Percentiles rank a stretch among this genome's conserved stretches.
Evolutionary conservation across 371 early-diverging fungal species (phyloP).

Genomic region (Dinochytrium kinnereticum): DNA sequence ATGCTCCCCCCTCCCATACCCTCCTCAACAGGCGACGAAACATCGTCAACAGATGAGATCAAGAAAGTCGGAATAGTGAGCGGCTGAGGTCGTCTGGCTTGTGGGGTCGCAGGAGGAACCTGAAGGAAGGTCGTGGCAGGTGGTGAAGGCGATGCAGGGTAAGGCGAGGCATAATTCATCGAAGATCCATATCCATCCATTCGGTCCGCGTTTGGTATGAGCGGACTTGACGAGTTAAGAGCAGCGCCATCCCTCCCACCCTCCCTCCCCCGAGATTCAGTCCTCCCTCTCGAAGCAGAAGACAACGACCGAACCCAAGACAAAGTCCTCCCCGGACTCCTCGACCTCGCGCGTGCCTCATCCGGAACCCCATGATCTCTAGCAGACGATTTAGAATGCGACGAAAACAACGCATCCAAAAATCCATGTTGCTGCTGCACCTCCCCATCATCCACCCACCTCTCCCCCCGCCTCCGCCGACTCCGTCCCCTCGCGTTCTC

Average conservation of each 20-base stretch:
- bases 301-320: background rate
- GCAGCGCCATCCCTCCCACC: background rate
- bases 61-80: background rate
- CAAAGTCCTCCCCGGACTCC: background rate
- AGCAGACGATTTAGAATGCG: background rate
- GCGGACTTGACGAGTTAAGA: no score
- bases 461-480: conserved; percentile 1
- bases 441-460: background rate
- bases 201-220: background rate
- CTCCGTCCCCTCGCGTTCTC: background rate
- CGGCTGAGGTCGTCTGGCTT: background rate
- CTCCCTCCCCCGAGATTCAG: background rate
- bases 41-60: background rate
- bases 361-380: no score
- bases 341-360: background rate
- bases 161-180: no score
- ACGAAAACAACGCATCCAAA: background rate
- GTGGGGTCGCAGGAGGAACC: no score
- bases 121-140: no score
- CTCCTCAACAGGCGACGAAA: background rate
- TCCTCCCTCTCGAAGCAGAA: background rate
- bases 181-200: no score
- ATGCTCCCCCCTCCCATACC: background rate
- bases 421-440: background rate
- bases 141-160: no score